These are phyloP conservation scores for Angomonas deanei DNA, from an alignment of 208 protist species.

Conservation along the genomic window DNA sequence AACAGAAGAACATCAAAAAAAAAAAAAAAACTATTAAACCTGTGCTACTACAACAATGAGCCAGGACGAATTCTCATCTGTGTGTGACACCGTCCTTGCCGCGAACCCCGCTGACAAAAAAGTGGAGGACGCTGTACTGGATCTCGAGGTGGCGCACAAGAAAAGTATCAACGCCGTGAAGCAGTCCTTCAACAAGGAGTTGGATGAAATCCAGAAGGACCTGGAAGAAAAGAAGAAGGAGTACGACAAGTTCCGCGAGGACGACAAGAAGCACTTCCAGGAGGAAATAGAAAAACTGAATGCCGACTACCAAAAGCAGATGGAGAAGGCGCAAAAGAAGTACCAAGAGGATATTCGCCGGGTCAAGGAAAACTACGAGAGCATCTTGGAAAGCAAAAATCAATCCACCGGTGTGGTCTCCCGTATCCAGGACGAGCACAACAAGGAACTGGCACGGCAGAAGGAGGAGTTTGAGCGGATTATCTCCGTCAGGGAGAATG, in stretches of 20 bases:
- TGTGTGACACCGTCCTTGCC: constrained; percentile 22
- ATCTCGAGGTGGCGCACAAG: constrained; percentile 30
- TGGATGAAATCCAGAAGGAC: constrained; percentile 17
- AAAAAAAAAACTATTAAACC: background rate
- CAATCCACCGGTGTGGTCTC: constrained; percentile 20
- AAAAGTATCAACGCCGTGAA: constrained; percentile 29
- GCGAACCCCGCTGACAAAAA: constrained; percentile 13
- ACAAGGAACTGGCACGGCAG: constrained; percentile 23
- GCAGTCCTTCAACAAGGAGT: constrained; percentile 26
- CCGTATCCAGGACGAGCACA: constrained; percentile 34
- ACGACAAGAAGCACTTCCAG: constrained; percentile 14
- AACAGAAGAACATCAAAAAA: background rate
- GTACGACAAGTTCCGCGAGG: constrained; percentile 11
- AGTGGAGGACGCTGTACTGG: constrained; percentile 21
- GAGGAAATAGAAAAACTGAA: constrained; percentile 17
- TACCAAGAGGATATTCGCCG: constrained; percentile 20
- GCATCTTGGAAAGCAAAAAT: constrained; percentile 17
- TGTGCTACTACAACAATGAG: no score
- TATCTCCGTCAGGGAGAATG: constrained; percentile 34
- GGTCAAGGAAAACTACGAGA: constrained; percentile 26
- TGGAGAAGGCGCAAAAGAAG: constrained; percentile 11
- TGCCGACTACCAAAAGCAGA: constrained; percentile 23
- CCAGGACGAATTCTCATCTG: constrained; percentile 14
- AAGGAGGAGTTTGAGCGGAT: constrained; percentile 41
- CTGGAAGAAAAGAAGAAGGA: constrained; percentile 9